phyloP scores from a whole-genome alignment of 1,284 basidiomycete species.

The Apiotrichum laibachii region DNA sequence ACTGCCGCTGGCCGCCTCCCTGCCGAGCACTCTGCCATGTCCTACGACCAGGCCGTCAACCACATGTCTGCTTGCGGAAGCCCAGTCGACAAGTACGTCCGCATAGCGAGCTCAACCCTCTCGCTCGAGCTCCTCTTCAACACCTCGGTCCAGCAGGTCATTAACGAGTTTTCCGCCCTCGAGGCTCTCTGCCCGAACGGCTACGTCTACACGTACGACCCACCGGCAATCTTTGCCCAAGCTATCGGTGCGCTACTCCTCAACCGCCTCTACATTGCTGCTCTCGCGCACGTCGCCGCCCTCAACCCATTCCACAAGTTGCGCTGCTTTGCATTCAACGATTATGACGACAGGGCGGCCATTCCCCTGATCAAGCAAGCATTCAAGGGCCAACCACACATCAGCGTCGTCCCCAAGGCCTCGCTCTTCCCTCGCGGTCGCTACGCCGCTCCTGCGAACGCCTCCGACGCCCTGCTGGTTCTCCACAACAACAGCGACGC shows the following conservation, averaged over 20 bases:
- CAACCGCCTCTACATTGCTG: constrained; percentile 17
- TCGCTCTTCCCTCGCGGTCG: constrained; percentile 17
- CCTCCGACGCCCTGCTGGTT: constrained; percentile 16
- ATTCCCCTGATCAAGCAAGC: not conserved
- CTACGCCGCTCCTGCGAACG: constrained; percentile 4
- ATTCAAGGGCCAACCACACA: constrained; percentile 5
- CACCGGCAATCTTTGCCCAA: constrained; percentile 33
- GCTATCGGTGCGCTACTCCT: constrained; percentile 17
- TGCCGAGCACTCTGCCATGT: not conserved
- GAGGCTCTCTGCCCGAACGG: constrained; percentile 20
- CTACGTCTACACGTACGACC: constrained; percentile 35
- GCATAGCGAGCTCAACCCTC: constrained; percentile 2
- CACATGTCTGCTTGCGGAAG: not conserved
- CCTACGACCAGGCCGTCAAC: not conserved
- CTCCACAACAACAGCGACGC: constrained; percentile 36
- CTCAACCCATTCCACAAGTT: constrained; percentile 6
- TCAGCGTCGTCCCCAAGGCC: constrained; percentile 13
- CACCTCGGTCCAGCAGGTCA: constrained; percentile 14
- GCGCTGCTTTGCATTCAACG: constrained; percentile 13
- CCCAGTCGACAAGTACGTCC: not conserved
- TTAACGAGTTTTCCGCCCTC: constrained; percentile 33
- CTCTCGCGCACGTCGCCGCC: not conserved
- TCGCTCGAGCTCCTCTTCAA: constrained; percentile 26
- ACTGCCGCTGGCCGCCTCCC: not conserved
- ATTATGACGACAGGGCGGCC: constrained; percentile 7